Conservation (phyloP, 805 yeast species). For the Candida morakotiae region DNA sequence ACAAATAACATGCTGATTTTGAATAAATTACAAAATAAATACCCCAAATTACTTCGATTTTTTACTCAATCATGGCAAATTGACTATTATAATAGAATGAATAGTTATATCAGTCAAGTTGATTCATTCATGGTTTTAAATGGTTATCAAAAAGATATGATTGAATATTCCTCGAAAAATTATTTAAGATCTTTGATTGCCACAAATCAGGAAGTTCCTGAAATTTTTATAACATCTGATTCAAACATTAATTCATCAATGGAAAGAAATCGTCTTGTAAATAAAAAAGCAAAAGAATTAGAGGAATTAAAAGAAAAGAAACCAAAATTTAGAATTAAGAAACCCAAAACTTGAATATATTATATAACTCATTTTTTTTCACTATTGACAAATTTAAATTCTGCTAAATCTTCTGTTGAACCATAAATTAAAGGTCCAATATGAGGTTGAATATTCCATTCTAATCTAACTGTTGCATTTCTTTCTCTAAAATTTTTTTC, state of each 20-base stretch:
- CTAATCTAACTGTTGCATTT: slow-evolving; percentile 64
- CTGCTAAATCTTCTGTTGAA: slow-evolving; percentile 28
- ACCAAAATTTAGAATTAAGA: neutral
- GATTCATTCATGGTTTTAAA: slow-evolving; percentile 1
- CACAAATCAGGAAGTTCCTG: neutral
- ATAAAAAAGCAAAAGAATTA: neutral
- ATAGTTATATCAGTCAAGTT: slow-evolving; percentile 2
- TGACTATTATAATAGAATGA: slow-evolving; percentile 3
- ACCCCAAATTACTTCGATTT: slow-evolving; percentile 1
- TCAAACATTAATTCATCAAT: slow-evolving; percentile 3
- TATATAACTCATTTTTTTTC: neutral
- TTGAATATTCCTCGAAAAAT: neutral
- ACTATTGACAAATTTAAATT: slow-evolving; percentile 29
- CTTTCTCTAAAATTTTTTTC: slow-evolving; percentile 57
- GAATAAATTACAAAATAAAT: neutral
- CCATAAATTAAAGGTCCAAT: slow-evolving; percentile 81
- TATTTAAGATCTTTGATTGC: neutral
- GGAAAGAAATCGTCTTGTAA: neutral
- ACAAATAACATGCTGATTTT: neutral
- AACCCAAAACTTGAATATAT: slow-evolving; percentile 8
- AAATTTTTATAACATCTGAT: slow-evolving; percentile 1
- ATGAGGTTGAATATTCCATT: slow-evolving; percentile 92
- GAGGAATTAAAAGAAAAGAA: neutral
- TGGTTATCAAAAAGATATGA: neutral
- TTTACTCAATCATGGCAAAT: slow-evolving; percentile 2